Base-by-base conservation (phyloP, 2,329 filamentous ascomycete species). In the Alternaria sp. region DNA sequence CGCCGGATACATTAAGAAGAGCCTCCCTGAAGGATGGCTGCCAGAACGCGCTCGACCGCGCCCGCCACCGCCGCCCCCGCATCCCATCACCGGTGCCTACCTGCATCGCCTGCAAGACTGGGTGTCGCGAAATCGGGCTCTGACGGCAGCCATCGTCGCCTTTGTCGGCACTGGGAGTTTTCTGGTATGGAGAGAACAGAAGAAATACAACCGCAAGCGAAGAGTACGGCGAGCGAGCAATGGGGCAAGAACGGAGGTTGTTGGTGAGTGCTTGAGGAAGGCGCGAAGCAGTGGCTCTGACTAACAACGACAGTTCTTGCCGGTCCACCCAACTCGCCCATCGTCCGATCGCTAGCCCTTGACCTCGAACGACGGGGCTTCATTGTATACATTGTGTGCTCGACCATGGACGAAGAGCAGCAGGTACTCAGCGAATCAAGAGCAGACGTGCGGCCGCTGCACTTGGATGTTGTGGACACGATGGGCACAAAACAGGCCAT, bases 281-380 rank as follows among this genome's bases (percentile, higher is more conserved):
- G 37, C 37, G 33, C 51, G 23, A 20, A 4, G 15, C 41, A 50
- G 6, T 21, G 30, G 18, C 54, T n/a, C 7, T 49, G 49, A 47
- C 64, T 71, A 53, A 73, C 63, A 43, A 37, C 41, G 20, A 84
- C 89, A 77, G 92, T 98, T 26, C 87, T 98, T 66, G 94, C 94
- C 21, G 95, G 95, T n/a, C 94, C 93, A 20, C 92, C 93, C 3
- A 88, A 90, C 54, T 89, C 97, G 73, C 92, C 94, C 15, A 85
- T 97, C 75, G 95, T 93, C 7, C 91, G 90, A 74, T 93, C 93
- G 11, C 84, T 98, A 58, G 89, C 93, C 3, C 82, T 94, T 51
- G 96, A 99, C 76, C 84, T 99, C 70, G 96, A 98, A 82, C 87
- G 94, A 63, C 89, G 94, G 68, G 96, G 96, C 5, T 98, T 96